A percentile compares a stretch with the other conserved stretches of the same genome.
phyloP scores from a whole-genome alignment of 441 rosid genomes.

The Adansonia gregorii region DNA sequence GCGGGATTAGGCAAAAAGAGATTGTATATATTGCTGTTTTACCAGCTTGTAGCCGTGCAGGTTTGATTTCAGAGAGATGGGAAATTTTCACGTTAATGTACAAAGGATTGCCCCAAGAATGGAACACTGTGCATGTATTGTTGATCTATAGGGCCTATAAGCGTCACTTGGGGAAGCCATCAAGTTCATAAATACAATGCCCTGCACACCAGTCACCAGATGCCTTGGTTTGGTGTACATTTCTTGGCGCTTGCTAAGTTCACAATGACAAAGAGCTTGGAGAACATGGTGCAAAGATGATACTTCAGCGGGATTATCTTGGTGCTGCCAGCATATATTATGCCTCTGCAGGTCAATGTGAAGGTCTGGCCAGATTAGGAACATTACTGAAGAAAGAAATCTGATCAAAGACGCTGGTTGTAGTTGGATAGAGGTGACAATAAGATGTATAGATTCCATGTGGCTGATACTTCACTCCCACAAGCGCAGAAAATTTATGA shows the following conservation, averaged over 20 bases:
- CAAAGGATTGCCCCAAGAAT: slow-evolving; percentile 38
- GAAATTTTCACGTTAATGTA: slow-evolving; percentile 53
- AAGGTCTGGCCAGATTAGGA: slow-evolving; percentile 53
- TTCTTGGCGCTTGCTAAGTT: slow-evolving; percentile 63
- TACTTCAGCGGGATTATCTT: slow-evolving; percentile 44
- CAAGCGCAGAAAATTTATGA: slow-evolving; percentile 40
- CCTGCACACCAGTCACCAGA: slow-evolving; percentile 38
- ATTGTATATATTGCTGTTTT: slow-evolving; percentile 57
- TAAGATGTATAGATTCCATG: slow-evolving; percentile 55
- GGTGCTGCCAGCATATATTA: slow-evolving; percentile 58
- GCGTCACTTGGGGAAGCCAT: slow-evolving; percentile 52
- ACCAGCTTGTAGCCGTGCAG: slow-evolving; percentile 66
- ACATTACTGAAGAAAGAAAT: slow-evolving; percentile 56
- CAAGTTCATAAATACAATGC: slow-evolving; percentile 51
- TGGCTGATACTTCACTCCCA: slow-evolving; percentile 57
- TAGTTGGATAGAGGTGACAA: slow-evolving; percentile 72
- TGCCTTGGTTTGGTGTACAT: slow-evolving; percentile 57
- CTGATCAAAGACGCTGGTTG: slow-evolving; percentile 69
- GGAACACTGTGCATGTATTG: slow-evolving; percentile 73
- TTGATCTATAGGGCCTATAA: slow-evolving; percentile 60
- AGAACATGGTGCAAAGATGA: slow-evolving; percentile 57
- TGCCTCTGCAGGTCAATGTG: slow-evolving; percentile 62
- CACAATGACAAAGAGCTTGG: slow-evolving; percentile 52
- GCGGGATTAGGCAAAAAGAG: slow-evolving; percentile 51
- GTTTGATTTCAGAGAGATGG: slow-evolving; percentile 60